Percentiles rank a stretch among this genome's conserved stretches.
Evolutionary conservation across 306 rosid genomes (phyloP).

Genomic region (Cucurbita maxima): DNA sequence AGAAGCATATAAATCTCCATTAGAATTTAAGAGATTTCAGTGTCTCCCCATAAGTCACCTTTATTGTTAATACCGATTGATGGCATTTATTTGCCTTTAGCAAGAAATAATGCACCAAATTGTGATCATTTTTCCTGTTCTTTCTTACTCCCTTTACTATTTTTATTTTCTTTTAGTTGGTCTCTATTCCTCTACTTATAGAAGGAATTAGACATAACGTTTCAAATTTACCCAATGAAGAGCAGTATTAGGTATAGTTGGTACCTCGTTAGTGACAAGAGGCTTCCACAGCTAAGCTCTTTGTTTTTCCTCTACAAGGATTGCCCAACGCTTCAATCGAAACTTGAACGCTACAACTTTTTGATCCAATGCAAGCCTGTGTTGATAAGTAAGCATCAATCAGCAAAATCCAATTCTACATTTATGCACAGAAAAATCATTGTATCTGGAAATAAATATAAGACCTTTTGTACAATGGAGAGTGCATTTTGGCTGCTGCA

Average conservation of each 20-base stretch:
- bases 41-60: not conserved
- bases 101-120: not conserved
- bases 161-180: not conserved
- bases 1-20: not conserved
- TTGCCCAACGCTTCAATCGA: constrained; percentile 45
- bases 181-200: not conserved
- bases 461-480: constrained; percentile 58
- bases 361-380: constrained; percentile 85
- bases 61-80: not conserved
- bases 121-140: not conserved
- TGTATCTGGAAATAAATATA: not conserved
- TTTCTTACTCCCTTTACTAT: not conserved
- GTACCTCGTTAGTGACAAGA: constrained; percentile 27
- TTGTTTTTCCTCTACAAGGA: constrained; percentile 55
- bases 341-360: constrained; percentile 46
- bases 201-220: not conserved
- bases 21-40: not conserved
- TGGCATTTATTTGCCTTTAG: not conserved
- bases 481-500: constrained; percentile 56
- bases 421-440: not conserved
- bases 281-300: constrained; percentile 89
- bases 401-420: not conserved
- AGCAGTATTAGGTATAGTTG: not conserved
- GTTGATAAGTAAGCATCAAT: not conserved
- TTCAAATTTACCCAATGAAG: not conserved